Percentiles rank a stretch among this genome's conserved stretches.
These are phyloP conservation scores for Fusarium sp. DNA, from an alignment of 2,329 filamentous ascomycete species.

Conservation along the genomic window DNA sequence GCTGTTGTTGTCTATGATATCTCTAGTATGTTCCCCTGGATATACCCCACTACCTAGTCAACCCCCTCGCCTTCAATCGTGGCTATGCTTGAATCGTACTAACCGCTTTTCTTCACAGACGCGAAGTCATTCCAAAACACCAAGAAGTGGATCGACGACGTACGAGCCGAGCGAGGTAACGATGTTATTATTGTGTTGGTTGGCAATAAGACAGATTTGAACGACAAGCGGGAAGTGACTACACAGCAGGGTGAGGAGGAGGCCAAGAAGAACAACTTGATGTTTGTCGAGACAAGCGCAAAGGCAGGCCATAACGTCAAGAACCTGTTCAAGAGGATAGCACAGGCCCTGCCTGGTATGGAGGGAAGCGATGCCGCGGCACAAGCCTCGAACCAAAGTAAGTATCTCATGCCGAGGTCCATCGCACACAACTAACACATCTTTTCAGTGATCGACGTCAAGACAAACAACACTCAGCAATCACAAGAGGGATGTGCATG, in stretches of 20 bases:
- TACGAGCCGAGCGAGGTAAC: constrained; percentile 94
- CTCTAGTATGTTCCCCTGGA: constrained; percentile 71
- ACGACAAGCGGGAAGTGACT: constrained; percentile 97
- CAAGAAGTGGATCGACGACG: constrained; percentile 99
- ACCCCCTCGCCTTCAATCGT: constrained; percentile 21
- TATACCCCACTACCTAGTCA: constrained; percentile 38
- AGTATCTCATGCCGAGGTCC: constrained; percentile 53
- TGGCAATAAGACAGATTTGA: constrained; percentile 98
- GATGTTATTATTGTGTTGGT: constrained; percentile 99
- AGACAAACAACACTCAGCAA: constrained; percentile 78
- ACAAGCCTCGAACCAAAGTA: constrained; percentile 82
- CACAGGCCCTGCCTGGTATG: constrained; percentile 97
- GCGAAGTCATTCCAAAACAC: constrained; percentile 99
- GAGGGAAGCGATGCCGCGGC: constrained; percentile 87
- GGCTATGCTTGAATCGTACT: constrained; percentile 36
- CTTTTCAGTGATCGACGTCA: constrained; percentile 87
- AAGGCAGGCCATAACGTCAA: constrained; percentile 99
- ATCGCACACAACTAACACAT: constrained; percentile 30
- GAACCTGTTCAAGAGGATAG: constrained; percentile 96
- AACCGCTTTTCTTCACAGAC: constrained; percentile 62
- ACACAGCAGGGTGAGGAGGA: constrained; percentile 97
- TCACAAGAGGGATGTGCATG: constrained; percentile 78
- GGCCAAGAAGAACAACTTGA: constrained; percentile 96
- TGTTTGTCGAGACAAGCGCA: constrained; percentile 99
- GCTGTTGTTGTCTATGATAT: constrained; percentile 99